Evolutionary conservation across 1,139 yeast species (phyloP), one percentile per base, ranked within the genome.

Genomic region (Protomyces macrosporus): DNA sequence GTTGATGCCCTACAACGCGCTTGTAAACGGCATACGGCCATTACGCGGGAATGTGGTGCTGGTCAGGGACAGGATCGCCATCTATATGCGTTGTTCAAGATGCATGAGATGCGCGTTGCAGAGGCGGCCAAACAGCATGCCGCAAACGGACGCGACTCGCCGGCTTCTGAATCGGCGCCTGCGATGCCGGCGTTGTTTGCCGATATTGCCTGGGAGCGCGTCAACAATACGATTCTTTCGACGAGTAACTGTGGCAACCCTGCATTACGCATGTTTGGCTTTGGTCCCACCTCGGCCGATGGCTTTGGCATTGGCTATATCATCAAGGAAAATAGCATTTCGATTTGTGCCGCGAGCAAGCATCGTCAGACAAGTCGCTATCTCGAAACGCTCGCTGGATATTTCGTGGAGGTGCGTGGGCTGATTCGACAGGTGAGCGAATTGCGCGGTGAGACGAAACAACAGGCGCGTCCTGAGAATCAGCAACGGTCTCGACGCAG

Each of bases 281-380:
- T 90, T 76, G 97, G 97, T 4, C 97, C 97, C 2, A 91, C 88
- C 5, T 82, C 90, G 40, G 85, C 95, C 32, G 90, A 87, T 71
- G 97, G 97, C 14, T 90, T 88, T 76, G 97, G 97, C 35, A 81
- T 90, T 59, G 97, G 96, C 2, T 90, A 90, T 74, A 90, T 90
- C 70, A 87, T 90, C 71, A 89, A 90, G 74, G 90, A 84, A 65
- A 90, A 88, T 71, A 85, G 93, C 3, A 84, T 90, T 63, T 86
- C 95, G 1, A 84, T 90, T 51, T 90, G 96, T 74, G 95, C 89
- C 0, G 84, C 95, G 35, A 89, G 96, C 6, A 90, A 89, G 75
- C 96, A 90, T 75, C 82, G 97, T 68, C 97, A 90, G 77, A 90
- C 97, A 0, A 79, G 82, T 68, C 82, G 97, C 74, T 88, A 88